phyloP scores from a whole-genome alignment of 805 yeast species.

The Hanseniaspora osmophila region DNA sequence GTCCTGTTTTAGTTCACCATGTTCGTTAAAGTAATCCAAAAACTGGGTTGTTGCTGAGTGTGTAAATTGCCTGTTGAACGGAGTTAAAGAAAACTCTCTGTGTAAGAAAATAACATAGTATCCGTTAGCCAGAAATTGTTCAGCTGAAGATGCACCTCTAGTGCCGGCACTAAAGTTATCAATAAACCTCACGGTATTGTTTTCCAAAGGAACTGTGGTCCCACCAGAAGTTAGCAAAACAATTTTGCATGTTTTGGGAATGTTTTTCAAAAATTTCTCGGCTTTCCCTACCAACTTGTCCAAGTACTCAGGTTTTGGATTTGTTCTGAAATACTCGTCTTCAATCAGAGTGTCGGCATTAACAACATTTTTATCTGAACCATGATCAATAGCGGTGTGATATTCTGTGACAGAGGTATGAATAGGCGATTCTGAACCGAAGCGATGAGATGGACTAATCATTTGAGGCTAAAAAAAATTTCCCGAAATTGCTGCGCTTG shows the following conservation, averaged over 20 bases:
- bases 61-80: slow-evolving; percentile 81
- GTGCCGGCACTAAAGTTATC: slow-evolving; percentile 97
- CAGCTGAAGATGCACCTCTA: slow-evolving; percentile 93
- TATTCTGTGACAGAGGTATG: slow-evolving; percentile 63
- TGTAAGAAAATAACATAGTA: slow-evolving; percentile 89
- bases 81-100: slow-evolving; percentile 81
- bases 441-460: too few relatives aligned
- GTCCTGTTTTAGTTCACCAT: slow-evolving; percentile 44
- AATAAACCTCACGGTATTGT: slow-evolving; percentile 89
- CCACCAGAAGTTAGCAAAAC: slow-evolving; percentile 93
- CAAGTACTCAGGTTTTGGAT: slow-evolving; percentile 62
- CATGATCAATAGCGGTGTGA: slow-evolving; percentile 64
- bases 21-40: slow-evolving; percentile 62
- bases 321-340: slow-evolving; percentile 57
- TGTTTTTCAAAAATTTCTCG: slow-evolving; percentile 38
- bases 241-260: slow-evolving; percentile 20
- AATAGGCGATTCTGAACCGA: slow-evolving; percentile 11
- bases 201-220: slow-evolving; percentile 93
- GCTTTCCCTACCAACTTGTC: slow-evolving; percentile 45
- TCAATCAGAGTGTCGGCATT: slow-evolving; percentile 73
- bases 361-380: slow-evolving; percentile 42
- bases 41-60: slow-evolving; percentile 68
- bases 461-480: too few relatives aligned
- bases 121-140: slow-evolving; percentile 69
- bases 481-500: too few relatives aligned